phyloP scores from a whole-genome alignment of 2,329 filamentous ascomycete genomes.

The Claviceps sp. region DNA sequence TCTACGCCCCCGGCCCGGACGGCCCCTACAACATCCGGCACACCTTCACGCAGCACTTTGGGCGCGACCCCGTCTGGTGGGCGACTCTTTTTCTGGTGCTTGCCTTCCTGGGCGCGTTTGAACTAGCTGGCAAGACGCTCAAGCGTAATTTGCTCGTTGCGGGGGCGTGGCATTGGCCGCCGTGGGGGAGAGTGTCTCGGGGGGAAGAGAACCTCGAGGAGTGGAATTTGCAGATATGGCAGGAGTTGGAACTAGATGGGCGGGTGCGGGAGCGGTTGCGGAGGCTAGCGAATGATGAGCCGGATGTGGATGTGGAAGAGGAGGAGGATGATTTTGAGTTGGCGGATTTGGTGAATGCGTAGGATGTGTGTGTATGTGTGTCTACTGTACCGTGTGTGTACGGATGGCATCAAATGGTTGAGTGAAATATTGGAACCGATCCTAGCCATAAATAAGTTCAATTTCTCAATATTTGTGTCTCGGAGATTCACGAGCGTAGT shows the following conservation, averaged over 20 bases:
- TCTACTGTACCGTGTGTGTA: too few relatives aligned
- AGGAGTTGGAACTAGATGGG: constrained; percentile 42
- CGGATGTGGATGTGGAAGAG: constrained; percentile 12
- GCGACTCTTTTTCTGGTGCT: constrained; percentile 52
- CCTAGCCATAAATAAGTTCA: too few relatives aligned
- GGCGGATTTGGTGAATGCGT: constrained; percentile 4
- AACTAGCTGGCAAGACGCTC: constrained; percentile 43
- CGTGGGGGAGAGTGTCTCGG: constrained; percentile 21
- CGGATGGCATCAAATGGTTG: too few relatives aligned
- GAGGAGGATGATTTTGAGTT: constrained; percentile 5
- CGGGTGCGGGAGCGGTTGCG: constrained; percentile 27
- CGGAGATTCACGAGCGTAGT: too few relatives aligned
- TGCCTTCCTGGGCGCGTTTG: constrained; percentile 45
- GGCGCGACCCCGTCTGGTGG: constrained; percentile 63
- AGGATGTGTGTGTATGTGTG: neutral
- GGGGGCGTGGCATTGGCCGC: constrained; percentile 34
- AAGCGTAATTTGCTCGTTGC: constrained; percentile 32
- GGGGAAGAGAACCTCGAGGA: constrained; percentile 29
- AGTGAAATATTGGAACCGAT: too few relatives aligned
- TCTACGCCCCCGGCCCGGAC: constrained; percentile 39
- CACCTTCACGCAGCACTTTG: constrained; percentile 54
- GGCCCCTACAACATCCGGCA: constrained; percentile 52
- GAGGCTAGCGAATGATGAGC: constrained; percentile 25
- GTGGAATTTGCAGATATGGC: constrained; percentile 42
- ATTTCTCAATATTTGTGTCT: too few relatives aligned